Evolutionary conservation across 768 basidiomycete genomes (phyloP), one percentile per base, ranked within the genome.

Genomic region (Exsudoporus frostii): DNA sequence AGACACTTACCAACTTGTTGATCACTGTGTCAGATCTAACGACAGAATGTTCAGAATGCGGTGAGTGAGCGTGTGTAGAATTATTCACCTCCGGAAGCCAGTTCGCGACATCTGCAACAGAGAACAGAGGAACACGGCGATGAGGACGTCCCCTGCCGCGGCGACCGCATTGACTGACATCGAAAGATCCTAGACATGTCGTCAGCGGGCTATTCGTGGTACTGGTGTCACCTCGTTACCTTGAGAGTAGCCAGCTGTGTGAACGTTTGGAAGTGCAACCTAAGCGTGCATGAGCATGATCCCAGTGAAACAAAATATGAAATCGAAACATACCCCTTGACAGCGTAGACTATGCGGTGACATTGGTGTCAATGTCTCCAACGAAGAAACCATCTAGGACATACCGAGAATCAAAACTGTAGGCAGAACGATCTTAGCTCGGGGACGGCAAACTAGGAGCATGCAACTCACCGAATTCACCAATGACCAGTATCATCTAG

Each of bases 111-210:
- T 70, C 37, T 80, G 76, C 38, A 84, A 68, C 54, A 84, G 53
- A 25, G 61, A 57, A 43, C 78, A 79, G 5, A 84, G 72, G 29
- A 73, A 74, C 0, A 47, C 52, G 0, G 83, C 81, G 30, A 84
- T 84, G 7, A 79, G 62, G 15, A 84, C 70, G 44, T 84, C 83
- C 2, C 75, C 73, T 15, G 72, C 71, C 1, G 79, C 80, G 0
- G 81, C 79, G 11, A 82, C 63, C 1, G 77, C 83, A 54, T 84
- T 83, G 57, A 84, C 76, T 1, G 81, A 71, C 49, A 82, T 79
- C 0, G 82, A 79, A 41, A 83, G 65, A 10, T 71, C 27, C 66
- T 67, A 27, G 4, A 7, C 9, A 3, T n/a, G 1, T 40, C 22
- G 36, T 64, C 40, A 62, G 47, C 17, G 3, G 14, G 11, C 9